phyloP scores from a whole-genome alignment of 352 stramenopile genomes.

The Pythium insidiosum region DNA sequence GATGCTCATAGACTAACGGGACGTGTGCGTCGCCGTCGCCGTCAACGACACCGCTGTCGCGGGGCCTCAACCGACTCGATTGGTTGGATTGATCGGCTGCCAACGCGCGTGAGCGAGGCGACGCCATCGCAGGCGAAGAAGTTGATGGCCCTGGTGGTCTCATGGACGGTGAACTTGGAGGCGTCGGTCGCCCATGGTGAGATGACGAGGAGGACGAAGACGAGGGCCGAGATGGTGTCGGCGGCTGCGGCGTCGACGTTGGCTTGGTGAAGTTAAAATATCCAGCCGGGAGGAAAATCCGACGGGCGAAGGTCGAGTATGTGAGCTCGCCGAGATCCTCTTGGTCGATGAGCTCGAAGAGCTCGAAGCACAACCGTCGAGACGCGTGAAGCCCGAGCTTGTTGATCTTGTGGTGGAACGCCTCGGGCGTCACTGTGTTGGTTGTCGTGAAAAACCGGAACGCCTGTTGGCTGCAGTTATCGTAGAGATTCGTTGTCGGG shows the following conservation, averaged over 20 bases:
- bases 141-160: too few relatives aligned
- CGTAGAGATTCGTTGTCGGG: constrained; percentile 28
- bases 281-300: constrained; percentile 39
- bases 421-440: constrained; percentile 59
- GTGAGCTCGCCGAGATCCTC: constrained; percentile 60
- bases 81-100: too few relatives aligned
- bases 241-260: not conserved
- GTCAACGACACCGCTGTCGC: too few relatives aligned
- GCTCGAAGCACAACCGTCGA: constrained; percentile 30
- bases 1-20: constrained; percentile 33
- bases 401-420: constrained; percentile 53
- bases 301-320: constrained; percentile 48
- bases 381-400: constrained; percentile 47
- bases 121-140: too few relatives aligned
- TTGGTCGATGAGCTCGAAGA: constrained; percentile 57
- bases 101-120: too few relatives aligned
- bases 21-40: too few relatives aligned
- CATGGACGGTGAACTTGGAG: too few relatives aligned
- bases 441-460: constrained; percentile 76
- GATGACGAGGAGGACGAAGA: too few relatives aligned
- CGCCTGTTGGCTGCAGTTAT: constrained; percentile 55
- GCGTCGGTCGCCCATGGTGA: too few relatives aligned
- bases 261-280: constrained; percentile 21
- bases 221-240: too few relatives aligned
- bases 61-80: too few relatives aligned